These are phyloP conservation scores for Limnanthes douglasii DNA, from an alignment of 345 rosid species.

Conservation along the genomic window DNA sequence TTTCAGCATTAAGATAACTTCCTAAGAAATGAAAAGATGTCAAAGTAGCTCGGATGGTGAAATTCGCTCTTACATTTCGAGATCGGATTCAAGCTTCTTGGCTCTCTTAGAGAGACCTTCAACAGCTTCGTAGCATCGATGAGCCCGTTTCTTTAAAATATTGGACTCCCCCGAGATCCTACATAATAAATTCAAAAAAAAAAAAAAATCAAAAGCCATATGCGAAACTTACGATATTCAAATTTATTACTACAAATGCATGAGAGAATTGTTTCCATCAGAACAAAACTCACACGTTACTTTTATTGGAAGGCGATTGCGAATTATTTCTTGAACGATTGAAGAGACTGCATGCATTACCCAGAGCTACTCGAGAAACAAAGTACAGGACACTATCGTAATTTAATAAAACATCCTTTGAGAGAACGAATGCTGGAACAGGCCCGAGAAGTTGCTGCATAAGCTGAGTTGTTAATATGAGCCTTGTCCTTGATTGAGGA, in stretches of 20 bases:
- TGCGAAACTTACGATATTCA: not conserved
- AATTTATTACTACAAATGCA: not conserved
- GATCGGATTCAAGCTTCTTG: conserved; percentile 30
- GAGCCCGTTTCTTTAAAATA: conserved; percentile 9
- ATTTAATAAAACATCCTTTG: conserved; percentile 22
- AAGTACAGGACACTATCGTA: conserved; percentile 26
- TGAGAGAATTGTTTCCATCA: not conserved
- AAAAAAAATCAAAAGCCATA: conserved; percentile 1
- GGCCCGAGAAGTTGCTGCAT: conserved; percentile 50
- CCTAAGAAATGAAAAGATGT: conserved; percentile 1
- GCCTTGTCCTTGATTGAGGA: conserved; percentile 48
- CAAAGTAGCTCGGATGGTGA: not conserved
- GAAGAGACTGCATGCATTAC: conserved; percentile 36
- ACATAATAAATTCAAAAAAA: conserved; percentile 4
- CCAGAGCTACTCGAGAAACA: conserved; percentile 32
- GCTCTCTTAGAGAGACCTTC: conserved; percentile 34
- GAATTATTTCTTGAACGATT: conserved; percentile 8
- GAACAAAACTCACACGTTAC: conserved; percentile 20
- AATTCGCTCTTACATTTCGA: conserved; percentile 54
- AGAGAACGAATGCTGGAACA: conserved; percentile 27
- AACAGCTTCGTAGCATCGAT: conserved; percentile 15
- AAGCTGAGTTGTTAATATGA: conserved; percentile 43
- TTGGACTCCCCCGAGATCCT: conserved; percentile 24
- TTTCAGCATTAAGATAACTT: not conserved
- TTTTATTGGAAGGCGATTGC: conserved; percentile 6